Evolutionary conservation across 495 filamentous ascomycete genomes (phyloP), one percentile per base, ranked within the genome.

Genomic region (Letharia columbiana): DNA sequence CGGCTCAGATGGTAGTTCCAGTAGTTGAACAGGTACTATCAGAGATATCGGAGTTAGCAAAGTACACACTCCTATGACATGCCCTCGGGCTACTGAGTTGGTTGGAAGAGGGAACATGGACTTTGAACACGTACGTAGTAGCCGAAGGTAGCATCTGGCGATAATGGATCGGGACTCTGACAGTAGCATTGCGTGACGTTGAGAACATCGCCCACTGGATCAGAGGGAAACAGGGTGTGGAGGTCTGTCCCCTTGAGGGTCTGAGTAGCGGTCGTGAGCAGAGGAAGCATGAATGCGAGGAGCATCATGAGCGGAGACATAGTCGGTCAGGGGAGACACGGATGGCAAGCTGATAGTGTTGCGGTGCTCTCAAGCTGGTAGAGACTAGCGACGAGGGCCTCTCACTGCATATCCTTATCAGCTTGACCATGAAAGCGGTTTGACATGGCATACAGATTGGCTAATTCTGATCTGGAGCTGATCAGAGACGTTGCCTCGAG

Each of bases 181-280:
- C 60, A 61, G 44, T 47, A 61, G 60, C 60, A 61, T 17, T 47
- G 23, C 23, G 60, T 61, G 60, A 45, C 44, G 11, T 45, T 61
- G 23, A 61, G 28, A 8, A 61, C 60, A 23, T 61, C 60, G 11
- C 44, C n/a, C 23, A 13, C 17, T 0, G 60, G 60, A 33, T 42
- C 23, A 8, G 28, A 47, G 40, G 60, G 23, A 15, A 31, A 42
- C 13, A 61, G 4, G 40, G 60, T 44, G 41, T 35, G 47, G 23
- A 61, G 60, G 6, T 35, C 23, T 2, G 41, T 13, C 10, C 13
- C 40, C 2, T 31, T 33, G 41, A 56, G 28, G 31, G 5, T 6
- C 17, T 33, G 31, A 31, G 28, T 35, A 31, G 41, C 60, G 4
- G 41, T 15, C 10, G 23, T 45, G 40, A 61, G 60, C 10, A 47